Evolutionary conservation across 73 alveolate species (phyloP).

Genomic region (Paramecium pentaurelia): DNA sequence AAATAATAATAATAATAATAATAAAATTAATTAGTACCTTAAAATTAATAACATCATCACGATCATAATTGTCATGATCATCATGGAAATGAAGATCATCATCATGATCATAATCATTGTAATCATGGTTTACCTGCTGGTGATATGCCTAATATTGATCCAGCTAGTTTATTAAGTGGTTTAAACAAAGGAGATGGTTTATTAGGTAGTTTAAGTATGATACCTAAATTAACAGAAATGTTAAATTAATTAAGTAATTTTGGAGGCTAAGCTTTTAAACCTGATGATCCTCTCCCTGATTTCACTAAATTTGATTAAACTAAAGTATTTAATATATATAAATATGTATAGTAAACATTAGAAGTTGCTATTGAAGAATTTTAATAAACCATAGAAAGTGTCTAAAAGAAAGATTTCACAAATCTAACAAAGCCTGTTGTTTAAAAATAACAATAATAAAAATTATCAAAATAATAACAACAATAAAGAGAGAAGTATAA

Average conservation of each 20-base stretch:
- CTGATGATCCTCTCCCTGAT: constrained; percentile 12
- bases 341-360: neutral
- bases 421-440: neutral
- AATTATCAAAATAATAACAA: neutral
- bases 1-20: neutral
- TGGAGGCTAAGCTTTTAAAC: constrained; percentile 13
- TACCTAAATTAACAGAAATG: constrained; percentile 9
- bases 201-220: neutral
- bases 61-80: neutral
- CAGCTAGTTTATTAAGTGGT: neutral
- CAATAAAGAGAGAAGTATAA: neutral
- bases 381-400: neutral
- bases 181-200: neutral
- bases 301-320: neutral
- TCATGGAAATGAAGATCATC: neutral
- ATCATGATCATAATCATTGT: neutral
- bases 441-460: neutral
- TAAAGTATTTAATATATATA: neutral
- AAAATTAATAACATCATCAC: neutral
- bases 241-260: neutral
- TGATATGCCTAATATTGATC: neutral
- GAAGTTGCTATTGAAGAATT: neutral
- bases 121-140: neutral
- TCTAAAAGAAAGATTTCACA: neutral
- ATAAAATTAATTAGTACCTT: neutral